Base-by-base conservation (phyloP, 129 eudicot genomes). In the Arctium minus region DNA sequence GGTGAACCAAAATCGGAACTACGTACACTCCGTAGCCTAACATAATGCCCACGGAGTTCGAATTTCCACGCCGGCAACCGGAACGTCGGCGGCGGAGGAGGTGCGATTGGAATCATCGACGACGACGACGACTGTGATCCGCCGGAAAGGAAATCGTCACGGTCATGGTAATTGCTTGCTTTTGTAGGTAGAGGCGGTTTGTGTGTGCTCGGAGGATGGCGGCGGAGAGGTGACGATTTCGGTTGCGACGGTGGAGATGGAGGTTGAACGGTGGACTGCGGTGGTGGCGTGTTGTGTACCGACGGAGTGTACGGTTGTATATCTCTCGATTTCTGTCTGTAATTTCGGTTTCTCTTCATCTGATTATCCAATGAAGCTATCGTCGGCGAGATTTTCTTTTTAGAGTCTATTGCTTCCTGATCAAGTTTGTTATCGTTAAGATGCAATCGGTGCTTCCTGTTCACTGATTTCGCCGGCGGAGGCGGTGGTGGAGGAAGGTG, bases 181-280 rank as follows among this genome's bases (percentile, higher is more conserved):
- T 75, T 87, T 33, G 88, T 70, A 18, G 92, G 92, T 72, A 85
- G 79, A 38, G 94, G 94, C 0, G 97, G 97, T 85, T 81, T 88
- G 50, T 88, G 75, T 62, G 65, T 4, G 53, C 10, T 31, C 27
- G 70, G 4, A 15, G 85, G 42, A 4, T 64, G 80, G 6, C 80
- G 79, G 2, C 82, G 73, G 40, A 33, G 60, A 18, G 85, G 64
- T 39, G 42, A 73, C 27, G 83, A 15, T 22, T 22, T 22, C 17
- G 60, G 76, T 8, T 80, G 85, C 0, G 87, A 86, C 2, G 88
- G 88, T 1, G 44, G 44, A 37, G 40, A 37, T 37, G 40, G 40
- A 6, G 44, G 44, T 39, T 39, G 44, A 39, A 39, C 9, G 44
- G 44, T 5, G 9, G 75, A 15, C 2, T 82, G 81, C 13, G 87